Evolutionary conservation across 441 rosid species (phyloP), one percentile per base, ranked within the genome.

Genomic region (Macaranga tanarius): DNA sequence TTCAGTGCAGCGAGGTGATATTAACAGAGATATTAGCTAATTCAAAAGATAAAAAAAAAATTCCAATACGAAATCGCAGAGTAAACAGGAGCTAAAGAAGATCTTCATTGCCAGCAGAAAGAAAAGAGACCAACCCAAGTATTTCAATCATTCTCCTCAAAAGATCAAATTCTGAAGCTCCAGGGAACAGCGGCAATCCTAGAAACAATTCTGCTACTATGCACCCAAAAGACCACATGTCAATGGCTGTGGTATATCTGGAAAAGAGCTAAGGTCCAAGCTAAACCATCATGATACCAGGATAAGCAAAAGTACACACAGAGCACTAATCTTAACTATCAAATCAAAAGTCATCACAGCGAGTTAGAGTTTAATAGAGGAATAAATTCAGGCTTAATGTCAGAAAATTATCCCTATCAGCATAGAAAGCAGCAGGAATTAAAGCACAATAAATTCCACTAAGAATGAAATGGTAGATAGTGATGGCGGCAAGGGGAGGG

Each of bases 161-260:
- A 66, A 96, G 91, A 86, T 94, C 99, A 83, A 94, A 94, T 81
- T 96, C 99, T 80, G 99, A 96, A 76, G 93, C 94, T 84, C 99
- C 99, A 42, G 99, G 99, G 82, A 94, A 96, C 59, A 96, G 86
- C 6, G 99, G 99, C 85, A 94, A 82, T 76, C 99, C 99, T 74
- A 96, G 88, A 83, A 94, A 96, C 74, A 96, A 84, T 78, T 96
- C 99, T 20, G 99, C 99, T 13, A 96, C 99, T 78, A 96, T 92
- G 90, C 99, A 96, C 51, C 99, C 99, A 76, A 94, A 90, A 80
- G 99, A 96, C 99, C 99, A 96, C 99, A 96, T 96, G 84, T 96
- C 99, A 73, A 94, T 94, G 79, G 96, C 88, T 10, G 99, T 94
- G 58, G 98, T 87, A 84, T 96, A 96, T 91, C 99, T 96, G 71